Conservation (phyloP, 345 rosid species). For the Melastoma malabathricum region DNA sequence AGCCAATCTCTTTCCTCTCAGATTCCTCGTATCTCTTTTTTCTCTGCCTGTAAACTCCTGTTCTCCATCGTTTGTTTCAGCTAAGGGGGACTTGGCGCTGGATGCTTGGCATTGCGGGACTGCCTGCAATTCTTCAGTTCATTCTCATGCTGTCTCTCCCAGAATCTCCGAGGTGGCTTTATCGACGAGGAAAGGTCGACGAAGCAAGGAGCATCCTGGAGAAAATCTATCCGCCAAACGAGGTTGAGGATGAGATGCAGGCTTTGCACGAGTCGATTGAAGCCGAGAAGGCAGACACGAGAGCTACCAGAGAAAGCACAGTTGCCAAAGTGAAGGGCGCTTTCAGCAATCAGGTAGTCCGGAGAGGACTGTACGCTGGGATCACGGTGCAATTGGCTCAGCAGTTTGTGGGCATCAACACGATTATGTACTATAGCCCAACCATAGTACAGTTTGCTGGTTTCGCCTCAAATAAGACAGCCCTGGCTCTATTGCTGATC, state of each 20-base stretch:
- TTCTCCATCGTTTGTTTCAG: too few species aligned
- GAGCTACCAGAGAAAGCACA: conserved; percentile 44
- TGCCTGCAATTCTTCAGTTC: conserved; percentile 79
- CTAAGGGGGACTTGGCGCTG: conserved; percentile 67
- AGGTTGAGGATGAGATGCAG: conserved; percentile 50
- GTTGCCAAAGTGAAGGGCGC: conserved; percentile 29
- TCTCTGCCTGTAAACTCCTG: neutral
- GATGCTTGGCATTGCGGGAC: conserved; percentile 87
- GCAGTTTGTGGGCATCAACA: conserved; percentile 85
- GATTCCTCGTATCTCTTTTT: neutral
- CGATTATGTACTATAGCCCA: conserved; percentile 90
- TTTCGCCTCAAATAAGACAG: conserved; percentile 70
- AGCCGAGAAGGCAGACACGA: conserved; percentile 43
- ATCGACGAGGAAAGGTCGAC: conserved; percentile 69
- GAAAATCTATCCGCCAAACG: conserved; percentile 41
- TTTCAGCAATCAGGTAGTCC: conserved; percentile 20
- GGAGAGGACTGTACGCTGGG: conserved; percentile 76
- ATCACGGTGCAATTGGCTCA: conserved; percentile 79
- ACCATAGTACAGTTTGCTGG: conserved; percentile 78
- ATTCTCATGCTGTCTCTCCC: conserved; percentile 61
- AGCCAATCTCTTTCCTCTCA: neutral
- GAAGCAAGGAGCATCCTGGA: conserved; percentile 50
- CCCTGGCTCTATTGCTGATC: conserved; percentile 61
- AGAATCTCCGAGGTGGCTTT: conserved; percentile 89
- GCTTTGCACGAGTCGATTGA: conserved; percentile 61